Percentiles rank a stretch among this genome's conserved stretches.
These are phyloP conservation scores for Pestalotiopsis fici DNA, from an alignment of 2,329 filamentous ascomycete genomes.

Conservation along the genomic window DNA sequence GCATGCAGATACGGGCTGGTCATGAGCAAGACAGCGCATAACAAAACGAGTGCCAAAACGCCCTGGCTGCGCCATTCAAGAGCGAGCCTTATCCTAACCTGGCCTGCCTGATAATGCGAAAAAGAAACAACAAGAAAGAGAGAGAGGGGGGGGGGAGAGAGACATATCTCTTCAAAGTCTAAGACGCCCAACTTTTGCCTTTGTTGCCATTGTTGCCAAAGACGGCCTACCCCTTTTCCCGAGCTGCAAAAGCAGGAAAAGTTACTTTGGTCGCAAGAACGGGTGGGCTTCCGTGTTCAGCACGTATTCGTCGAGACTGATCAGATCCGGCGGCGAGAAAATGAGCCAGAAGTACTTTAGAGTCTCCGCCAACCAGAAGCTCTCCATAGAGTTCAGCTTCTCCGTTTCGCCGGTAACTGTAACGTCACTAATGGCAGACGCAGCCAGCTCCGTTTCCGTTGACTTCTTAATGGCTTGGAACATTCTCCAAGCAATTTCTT, in stretches of 20 bases:
- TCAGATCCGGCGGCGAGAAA: constrained; percentile 63
- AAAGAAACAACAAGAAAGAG: neutral
- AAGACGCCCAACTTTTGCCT: neutral
- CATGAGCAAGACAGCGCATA: neutral
- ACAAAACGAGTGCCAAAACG: neutral
- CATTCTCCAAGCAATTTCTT: constrained; percentile 55
- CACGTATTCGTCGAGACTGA: constrained; percentile 70
- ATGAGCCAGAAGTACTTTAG: constrained; percentile 76
- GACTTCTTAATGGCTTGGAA: constrained; percentile 45
- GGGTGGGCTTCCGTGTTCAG: constrained; percentile 57
- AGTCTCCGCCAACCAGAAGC: constrained; percentile 73
- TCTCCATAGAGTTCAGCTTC: constrained; percentile 44
- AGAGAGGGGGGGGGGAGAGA: too few relatives aligned
- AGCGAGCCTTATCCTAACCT: neutral
- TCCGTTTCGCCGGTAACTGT: constrained; percentile 48
- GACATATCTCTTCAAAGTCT: neutral
- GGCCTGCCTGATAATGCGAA: neutral
- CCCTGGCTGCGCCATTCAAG: neutral
- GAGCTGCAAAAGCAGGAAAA: neutral
- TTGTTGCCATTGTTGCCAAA: neutral
- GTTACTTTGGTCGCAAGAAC: constrained; percentile 17
- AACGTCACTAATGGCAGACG: constrained; percentile 50
- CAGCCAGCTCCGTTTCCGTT: constrained; percentile 46
- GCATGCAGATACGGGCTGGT: neutral
- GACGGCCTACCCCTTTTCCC: neutral